Percentiles rank a stretch among this genome's conserved stretches.
phyloP scores from a whole-genome alignment of 495 filamentous ascomycete genomes.

The Lepidopterella palustris region DNA sequence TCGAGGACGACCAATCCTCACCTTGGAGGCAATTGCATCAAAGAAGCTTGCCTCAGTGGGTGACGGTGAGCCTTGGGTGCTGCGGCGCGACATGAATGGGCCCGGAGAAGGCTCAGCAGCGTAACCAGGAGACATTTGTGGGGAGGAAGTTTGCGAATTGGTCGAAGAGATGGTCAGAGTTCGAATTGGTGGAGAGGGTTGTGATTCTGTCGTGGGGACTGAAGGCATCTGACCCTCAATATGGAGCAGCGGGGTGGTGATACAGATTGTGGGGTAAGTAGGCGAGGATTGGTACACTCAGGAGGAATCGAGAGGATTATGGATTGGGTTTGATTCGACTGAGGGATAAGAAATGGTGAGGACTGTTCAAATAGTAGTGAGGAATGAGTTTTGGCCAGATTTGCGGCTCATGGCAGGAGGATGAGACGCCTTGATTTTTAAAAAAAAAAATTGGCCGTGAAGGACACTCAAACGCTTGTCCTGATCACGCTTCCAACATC shows the following conservation, averaged over 20 bases:
- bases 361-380: conserved; percentile 15
- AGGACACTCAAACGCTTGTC: neutral
- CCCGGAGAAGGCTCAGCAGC: conserved; percentile 15
- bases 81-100: conserved; percentile 15
- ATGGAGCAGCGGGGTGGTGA: neutral
- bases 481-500: conserved; percentile 1
- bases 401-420: conserved; percentile 20
- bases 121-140: conserved; percentile 11
- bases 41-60: conserved; percentile 26
- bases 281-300: neutral
- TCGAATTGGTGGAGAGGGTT: conserved; percentile 22
- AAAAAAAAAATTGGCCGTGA: neutral
- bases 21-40: conserved; percentile 18
- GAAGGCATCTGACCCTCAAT: conserved; percentile 11
- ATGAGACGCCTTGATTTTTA: neutral
- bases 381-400: conserved; percentile 11
- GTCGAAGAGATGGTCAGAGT: conserved; percentile 7
- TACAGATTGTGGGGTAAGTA: neutral
- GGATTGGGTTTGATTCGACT: too few species aligned
- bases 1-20: conserved; percentile 19
- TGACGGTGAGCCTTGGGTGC: conserved; percentile 9
- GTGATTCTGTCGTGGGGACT: conserved; percentile 6
- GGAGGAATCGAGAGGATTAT: conserved; percentile 1
- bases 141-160: conserved; percentile 15
- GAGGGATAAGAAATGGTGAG: neutral